Conservation (phyloP, 164 flowering plant species). For the Saururus chinensis region DNA sequence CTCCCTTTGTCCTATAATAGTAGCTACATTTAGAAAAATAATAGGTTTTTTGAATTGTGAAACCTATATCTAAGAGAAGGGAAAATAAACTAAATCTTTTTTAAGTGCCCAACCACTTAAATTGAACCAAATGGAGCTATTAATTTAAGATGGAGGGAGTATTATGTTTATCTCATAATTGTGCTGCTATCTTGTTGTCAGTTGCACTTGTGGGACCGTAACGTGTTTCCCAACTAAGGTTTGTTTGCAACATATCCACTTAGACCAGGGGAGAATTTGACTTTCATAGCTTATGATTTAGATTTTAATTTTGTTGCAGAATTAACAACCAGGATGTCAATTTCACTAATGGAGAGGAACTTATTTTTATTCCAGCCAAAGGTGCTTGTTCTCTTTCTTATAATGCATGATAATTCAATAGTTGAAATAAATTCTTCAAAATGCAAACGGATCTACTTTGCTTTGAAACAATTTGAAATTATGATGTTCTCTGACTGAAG, state of each 20-base stretch:
- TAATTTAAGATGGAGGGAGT: too few relatives aligned
- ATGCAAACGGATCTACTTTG: not conserved
- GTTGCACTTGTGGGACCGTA: constrained; percentile 37
- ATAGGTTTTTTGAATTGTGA: too few relatives aligned
- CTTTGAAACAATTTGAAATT: not conserved
- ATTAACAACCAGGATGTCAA: constrained; percentile 18
- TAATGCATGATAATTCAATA: too few relatives aligned
- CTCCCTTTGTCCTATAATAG: too few relatives aligned
- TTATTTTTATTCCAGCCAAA: constrained; percentile 27
- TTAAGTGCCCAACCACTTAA: too few relatives aligned
- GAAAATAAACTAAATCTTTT: too few relatives aligned
- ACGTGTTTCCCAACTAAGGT: constrained; percentile 25
- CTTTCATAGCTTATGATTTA: constrained; percentile 11
- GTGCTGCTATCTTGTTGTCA: constrained; percentile 23
- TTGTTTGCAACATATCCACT: constrained; percentile 44
- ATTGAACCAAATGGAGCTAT: too few relatives aligned
- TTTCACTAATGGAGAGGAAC: constrained; percentile 17
- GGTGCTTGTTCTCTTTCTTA: constrained; percentile 9
- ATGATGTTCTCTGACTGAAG: not conserved
- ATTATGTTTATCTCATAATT: too few relatives aligned
- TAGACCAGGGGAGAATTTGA: constrained; percentile 21
- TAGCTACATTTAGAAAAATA: too few relatives aligned
- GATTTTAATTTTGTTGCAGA: constrained; percentile 14
- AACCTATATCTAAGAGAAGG: too few relatives aligned
- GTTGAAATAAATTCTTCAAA: too few relatives aligned